Percentiles rank a stretch among this genome's conserved stretches.
Evolutionary conservation across 2,329 filamentous ascomycete genomes (phyloP).

Genomic region (Shiraia bambusicola): DNA sequence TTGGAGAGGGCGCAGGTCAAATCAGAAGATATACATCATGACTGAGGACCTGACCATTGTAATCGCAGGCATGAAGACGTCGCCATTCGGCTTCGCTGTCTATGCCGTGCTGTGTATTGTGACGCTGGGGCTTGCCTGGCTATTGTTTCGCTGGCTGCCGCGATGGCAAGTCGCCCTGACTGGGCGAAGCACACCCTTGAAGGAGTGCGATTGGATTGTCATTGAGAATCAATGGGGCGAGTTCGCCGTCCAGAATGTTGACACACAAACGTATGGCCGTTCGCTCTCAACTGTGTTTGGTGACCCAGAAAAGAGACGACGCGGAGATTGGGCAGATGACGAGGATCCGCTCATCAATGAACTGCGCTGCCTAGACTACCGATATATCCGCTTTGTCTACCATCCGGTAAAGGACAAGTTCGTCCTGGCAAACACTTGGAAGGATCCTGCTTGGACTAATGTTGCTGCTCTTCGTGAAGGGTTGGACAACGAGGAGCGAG

Average conservation of each 20-base stretch:
- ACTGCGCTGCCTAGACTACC: conserved; percentile 81
- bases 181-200: conserved; percentile 68
- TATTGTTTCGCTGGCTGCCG: conserved; percentile 87
- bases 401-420: conserved; percentile 90
- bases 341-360: conserved; percentile 73
- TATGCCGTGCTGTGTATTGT: conserved; percentile 72
- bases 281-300: conserved; percentile 71
- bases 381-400: conserved; percentile 91
- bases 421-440: conserved; percentile 84
- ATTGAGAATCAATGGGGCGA: conserved; percentile 98
- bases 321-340: conserved; percentile 70
- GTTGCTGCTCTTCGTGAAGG: conserved; percentile 73
- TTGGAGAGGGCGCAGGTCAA: conserved; percentile 62
- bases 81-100: conserved; percentile 63
- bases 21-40: conserved; percentile 88
- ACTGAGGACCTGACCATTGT: conserved; percentile 95
- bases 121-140: conserved; percentile 76
- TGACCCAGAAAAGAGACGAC: conserved; percentile 61
- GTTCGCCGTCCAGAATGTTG: conserved; percentile 73
- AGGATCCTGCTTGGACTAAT: conserved; percentile 85
- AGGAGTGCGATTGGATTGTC: conserved; percentile 84
- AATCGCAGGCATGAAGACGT: conserved; percentile 87
- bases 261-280: conserved; percentile 59
- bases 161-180: conserved; percentile 78
- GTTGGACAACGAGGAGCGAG: conserved; percentile 85